These are phyloP conservation scores for Colletotrichum sansevieriae DNA, from an alignment of 2,329 filamentous ascomycete species.

Conservation along the genomic window DNA sequence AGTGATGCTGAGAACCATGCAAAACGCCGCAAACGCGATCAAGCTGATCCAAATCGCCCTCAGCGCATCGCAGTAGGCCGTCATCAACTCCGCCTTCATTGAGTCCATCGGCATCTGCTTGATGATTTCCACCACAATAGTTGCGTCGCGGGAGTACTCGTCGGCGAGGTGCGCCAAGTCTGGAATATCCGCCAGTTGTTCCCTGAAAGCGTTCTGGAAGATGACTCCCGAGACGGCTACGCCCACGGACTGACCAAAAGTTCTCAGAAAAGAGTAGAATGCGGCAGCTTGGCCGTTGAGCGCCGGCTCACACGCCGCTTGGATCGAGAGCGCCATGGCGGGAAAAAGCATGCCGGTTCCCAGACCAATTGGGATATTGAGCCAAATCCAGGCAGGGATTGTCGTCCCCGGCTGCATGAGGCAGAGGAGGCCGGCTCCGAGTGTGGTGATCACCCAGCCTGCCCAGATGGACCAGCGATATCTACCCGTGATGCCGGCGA, in stretches of 20 bases:
- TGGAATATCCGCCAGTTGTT: constrained; percentile 62
- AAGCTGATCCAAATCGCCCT: constrained; percentile 51
- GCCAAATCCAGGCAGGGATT: constrained; percentile 68
- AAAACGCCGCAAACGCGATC: constrained; percentile 48
- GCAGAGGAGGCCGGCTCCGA: constrained; percentile 69
- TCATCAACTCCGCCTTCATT: constrained; percentile 43
- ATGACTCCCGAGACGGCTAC: constrained; percentile 76
- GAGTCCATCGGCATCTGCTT: constrained; percentile 57
- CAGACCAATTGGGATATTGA: constrained; percentile 71
- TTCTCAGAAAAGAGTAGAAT: constrained; percentile 76
- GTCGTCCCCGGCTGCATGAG: constrained; percentile 62
- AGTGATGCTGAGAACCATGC: constrained; percentile 49
- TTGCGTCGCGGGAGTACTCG: constrained; percentile 68
- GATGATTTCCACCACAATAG: constrained; percentile 70
- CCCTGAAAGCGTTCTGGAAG: constrained; percentile 75
- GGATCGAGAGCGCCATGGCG: constrained; percentile 72
- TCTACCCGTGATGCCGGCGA: constrained; percentile 66
- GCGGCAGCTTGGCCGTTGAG: constrained; percentile 69
- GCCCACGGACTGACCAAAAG: constrained; percentile 74
- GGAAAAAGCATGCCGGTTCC: constrained; percentile 76
- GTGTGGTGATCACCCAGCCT: constrained; percentile 71
- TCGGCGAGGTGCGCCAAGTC: constrained; percentile 56
- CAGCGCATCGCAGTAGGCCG: constrained; percentile 51
- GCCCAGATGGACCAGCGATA: constrained; percentile 72
- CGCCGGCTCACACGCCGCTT: constrained; percentile 65